Base-by-base conservation (phyloP, 306 rosid species). In the Vigna radiata region DNA sequence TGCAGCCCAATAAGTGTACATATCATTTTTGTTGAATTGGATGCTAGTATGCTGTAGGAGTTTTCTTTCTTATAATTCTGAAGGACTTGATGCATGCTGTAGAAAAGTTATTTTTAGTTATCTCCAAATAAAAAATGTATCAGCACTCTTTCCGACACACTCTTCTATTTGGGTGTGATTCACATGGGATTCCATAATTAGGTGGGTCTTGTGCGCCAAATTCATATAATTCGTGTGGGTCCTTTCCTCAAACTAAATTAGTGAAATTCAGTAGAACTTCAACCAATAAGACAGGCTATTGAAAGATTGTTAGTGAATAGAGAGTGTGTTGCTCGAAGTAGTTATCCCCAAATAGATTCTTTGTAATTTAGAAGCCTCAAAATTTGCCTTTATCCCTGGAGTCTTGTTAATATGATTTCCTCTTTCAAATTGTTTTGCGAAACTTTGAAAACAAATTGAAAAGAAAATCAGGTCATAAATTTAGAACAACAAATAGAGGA, bases 51-150 rank as follows among this genome's bases (percentile, higher is more conserved):
- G 27, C 25, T 61, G 5, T 44, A 43, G 21, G 73, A 47, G 18
- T 47, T 67, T 37, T 43, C 23, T 25, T 53, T 43, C 29, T 55
- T 14, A 29, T 21, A 6, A 43, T 70, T 37, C 65, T 25, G 10
- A 48, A 23, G 54, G 50, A 58, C n/a, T 10, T 37, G 58, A 52
- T 68, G 11, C 50, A 7, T 62, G 19, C 46, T 33, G 41, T 13
- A 23, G 56, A 50, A 70, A 59, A 46, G 29, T 77, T 64, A 55
- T 54, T 76, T 15, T 46, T 72, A 23, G 62, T 59, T 61, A 75
- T 48, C 68, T 31, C 46, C 23, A 6, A 60, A 59, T 10, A 59
- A 12, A 27, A 27, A 2, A 11, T 27, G 18, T 7, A 59, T 6
- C 14, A 29, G 6, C 18, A 5, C 11, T 59, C 18, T 54, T 11